Evolutionary conservation across 1,284 basidiomycete species (phyloP), one percentile per base, ranked within the genome.

Genomic region (Phellopilus nigrolimitatus): DNA sequence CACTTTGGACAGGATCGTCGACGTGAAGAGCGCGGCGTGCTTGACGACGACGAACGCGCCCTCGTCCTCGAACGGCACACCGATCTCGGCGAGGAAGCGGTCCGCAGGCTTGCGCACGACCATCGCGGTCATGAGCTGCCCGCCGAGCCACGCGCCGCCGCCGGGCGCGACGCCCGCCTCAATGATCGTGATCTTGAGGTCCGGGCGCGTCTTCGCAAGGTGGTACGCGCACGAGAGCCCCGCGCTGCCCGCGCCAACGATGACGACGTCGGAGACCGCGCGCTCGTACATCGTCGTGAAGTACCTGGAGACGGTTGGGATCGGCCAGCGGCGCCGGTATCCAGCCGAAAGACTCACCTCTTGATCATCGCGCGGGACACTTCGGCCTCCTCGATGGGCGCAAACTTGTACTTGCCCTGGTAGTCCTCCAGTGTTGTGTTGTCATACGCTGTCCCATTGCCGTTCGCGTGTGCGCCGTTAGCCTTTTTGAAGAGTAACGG

Each of bases 121-220:
- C 88, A 91, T 91, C 0, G 87, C 82, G 1, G 80, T 82, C 88
- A 91, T 90, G 47, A 91, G 71, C 68, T 92, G 88, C 1, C 88
- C 89, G 31, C 87, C 85, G 41, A 88, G 75, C 86, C 87, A 88
- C 17, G 84, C 84, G 44, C 86, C 82, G 53, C 83, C 84, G 43
- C 88, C 84, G n/a, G 90, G 89, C 1, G 88, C 82, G 21, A 91
- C 89, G 57, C 78, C 82, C 8, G 89, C 88, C 68, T 92, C 89
- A 58, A 91, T 70, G 62, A 92, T 88, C 21, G 90, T 90, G 60
- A 91, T 74, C 59, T 83, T 85, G 53, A 90, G 68, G 69, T 91
- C 84, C 10, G 89, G 88, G 10, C 85, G 79, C 49, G 66, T 73
- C 53, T 71, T 84, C 12, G 76, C 82, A 45, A 91, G 76, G 55